These are phyloP conservation scores for Eryngium alpinum DNA, from an alignment of 140 eudicot species.

Conservation along the genomic window DNA sequence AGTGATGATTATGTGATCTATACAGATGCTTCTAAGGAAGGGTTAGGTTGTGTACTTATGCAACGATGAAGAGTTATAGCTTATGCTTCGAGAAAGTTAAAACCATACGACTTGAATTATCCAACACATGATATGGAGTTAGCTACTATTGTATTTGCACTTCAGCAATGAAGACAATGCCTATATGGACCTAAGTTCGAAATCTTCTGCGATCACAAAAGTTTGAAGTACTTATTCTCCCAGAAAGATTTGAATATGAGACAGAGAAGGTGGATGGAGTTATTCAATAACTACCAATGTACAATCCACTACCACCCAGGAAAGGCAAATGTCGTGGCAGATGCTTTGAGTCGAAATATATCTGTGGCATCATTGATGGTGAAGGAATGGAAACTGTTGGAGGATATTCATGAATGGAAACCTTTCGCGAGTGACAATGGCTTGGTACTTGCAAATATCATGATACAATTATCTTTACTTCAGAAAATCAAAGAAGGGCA, in stretches of 20 bases:
- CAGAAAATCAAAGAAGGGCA: no score
- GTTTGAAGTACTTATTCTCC: not conserved
- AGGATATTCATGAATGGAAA: no score
- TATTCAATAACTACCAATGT: conserved; percentile 3
- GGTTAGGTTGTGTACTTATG: conserved; percentile 7
- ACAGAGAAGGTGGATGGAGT: conserved; percentile 8
- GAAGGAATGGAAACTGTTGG: not conserved
- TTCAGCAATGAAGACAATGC: conserved; percentile 3
- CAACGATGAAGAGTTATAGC: not conserved
- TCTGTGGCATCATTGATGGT: not conserved
- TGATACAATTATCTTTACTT: not conserved
- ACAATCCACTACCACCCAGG: conserved; percentile 4
- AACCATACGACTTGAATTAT: not conserved
- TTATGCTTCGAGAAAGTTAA: not conserved
- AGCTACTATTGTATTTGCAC: not conserved
- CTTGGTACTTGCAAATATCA: no score
- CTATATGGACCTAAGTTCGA: not conserved
- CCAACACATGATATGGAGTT: conserved; percentile 2
- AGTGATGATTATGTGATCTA: not conserved
- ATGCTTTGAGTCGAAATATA: conserved; percentile 15
- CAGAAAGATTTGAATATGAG: conserved; percentile 2
- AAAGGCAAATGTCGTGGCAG: conserved; percentile 9
- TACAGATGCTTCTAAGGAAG: not conserved
- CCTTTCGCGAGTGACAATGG: not conserved
- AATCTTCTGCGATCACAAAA: not conserved